Percentiles rank a stretch among this genome's conserved stretches.
These are phyloP conservation scores for Microcyclosporella mali DNA, from an alignment of 2,329 filamentous ascomycete species.

Conservation along the genomic window DNA sequence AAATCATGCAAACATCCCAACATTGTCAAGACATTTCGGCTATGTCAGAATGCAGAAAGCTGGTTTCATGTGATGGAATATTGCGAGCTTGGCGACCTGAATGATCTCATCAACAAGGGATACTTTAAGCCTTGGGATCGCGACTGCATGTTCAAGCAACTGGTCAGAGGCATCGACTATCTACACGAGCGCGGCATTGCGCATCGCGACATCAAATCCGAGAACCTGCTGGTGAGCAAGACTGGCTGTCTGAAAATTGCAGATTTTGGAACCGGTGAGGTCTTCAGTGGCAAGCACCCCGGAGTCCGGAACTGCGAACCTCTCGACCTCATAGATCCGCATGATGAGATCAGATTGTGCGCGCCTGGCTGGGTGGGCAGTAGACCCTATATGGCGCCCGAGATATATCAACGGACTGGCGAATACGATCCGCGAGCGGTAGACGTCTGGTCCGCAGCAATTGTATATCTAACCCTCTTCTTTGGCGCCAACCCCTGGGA, in stretches of 20 bases:
- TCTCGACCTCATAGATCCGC: constrained; percentile 64
- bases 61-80: constrained; percentile 96
- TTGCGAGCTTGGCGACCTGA: constrained; percentile 76
- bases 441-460: constrained; percentile 80
- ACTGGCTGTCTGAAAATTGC: constrained; percentile 83
- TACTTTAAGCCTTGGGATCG: constrained; percentile 65
- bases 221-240: constrained; percentile 73
- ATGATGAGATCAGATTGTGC: constrained; percentile 65
- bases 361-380: constrained; percentile 77
- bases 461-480: constrained; percentile 73
- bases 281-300: constrained; percentile 76
- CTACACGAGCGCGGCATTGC: constrained; percentile 79
- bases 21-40: constrained; percentile 70
- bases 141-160: constrained; percentile 82
- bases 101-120: constrained; percentile 62
- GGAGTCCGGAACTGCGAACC: constrained; percentile 51
- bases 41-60: constrained; percentile 64
- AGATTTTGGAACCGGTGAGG: constrained; percentile 84
- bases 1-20: constrained; percentile 82
- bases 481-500: constrained; percentile 70
- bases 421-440: constrained; percentile 69
- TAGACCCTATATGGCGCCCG: constrained; percentile 79
- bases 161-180: constrained; percentile 75
- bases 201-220: constrained; percentile 84
- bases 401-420: constrained; percentile 65